Conservation (phyloP, 2,329 filamentous ascomycete species). For the Xylariaceae sp. region DNA sequence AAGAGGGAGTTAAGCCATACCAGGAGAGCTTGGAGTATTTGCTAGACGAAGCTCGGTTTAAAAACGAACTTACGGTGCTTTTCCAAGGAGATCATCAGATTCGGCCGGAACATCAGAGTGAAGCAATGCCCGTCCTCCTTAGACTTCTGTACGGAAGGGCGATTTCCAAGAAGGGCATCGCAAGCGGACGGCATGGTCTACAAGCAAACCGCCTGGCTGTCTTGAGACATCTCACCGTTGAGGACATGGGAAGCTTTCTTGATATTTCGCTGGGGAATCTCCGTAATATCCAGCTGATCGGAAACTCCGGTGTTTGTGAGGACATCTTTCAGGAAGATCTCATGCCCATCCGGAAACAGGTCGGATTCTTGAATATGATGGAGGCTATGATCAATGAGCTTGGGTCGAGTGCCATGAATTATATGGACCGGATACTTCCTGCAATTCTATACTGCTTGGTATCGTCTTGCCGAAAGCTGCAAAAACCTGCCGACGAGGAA, state of each 20-base stretch:
- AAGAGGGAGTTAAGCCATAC: constrained; percentile 75
- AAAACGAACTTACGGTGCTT: constrained; percentile 91
- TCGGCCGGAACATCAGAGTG: constrained; percentile 72
- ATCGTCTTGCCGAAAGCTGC: constrained; percentile 67
- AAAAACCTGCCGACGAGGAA: constrained; percentile 47
- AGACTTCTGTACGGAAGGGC: constrained; percentile 88
- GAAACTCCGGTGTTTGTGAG: constrained; percentile 56
- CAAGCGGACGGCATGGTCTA: constrained; percentile 80
- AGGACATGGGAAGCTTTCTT: constrained; percentile 82
- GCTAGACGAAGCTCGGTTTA: constrained; percentile 88
- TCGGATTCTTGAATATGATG: constrained; percentile 91
- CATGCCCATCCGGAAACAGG: constrained; percentile 76
- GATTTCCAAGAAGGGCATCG: constrained; percentile 79
- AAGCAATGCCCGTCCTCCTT: constrained; percentile 85
- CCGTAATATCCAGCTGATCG: constrained; percentile 64
- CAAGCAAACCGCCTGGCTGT: constrained; percentile 82
- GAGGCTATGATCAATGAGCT: constrained; percentile 86
- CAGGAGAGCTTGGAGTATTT: constrained; percentile 86
- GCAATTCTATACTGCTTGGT: constrained; percentile 83
- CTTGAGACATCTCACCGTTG: constrained; percentile 75
- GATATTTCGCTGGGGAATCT: constrained; percentile 80
- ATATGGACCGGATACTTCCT: constrained; percentile 73
- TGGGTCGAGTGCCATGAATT: constrained; percentile 73
- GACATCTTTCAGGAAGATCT: constrained; percentile 64
- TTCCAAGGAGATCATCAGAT: constrained; percentile 79